Percentiles rank a stretch among this genome's conserved stretches.
These are phyloP conservation scores for Neurospora sublineolata DNA, from an alignment of 495 filamentous ascomycete genomes.

Conservation along the genomic window DNA sequence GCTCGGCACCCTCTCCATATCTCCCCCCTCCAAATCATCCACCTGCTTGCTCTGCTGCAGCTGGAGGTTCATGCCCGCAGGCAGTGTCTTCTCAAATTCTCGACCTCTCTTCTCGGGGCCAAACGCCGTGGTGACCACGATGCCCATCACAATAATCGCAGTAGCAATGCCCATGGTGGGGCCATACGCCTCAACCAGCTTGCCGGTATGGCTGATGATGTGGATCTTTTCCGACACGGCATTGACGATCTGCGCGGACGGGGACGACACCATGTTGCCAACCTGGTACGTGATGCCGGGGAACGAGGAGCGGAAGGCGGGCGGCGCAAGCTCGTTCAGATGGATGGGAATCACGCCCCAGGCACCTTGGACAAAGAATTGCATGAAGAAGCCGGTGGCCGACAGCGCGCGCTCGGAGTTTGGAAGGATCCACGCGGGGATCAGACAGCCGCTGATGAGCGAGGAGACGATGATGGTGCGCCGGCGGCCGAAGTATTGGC, in stretches of 20 bases:
- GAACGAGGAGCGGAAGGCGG: slow-evolving; percentile 60
- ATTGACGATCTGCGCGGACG: slow-evolving; percentile 61
- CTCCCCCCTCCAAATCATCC: slow-evolving; percentile 12
- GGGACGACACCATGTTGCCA: slow-evolving; percentile 65
- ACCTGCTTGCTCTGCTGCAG: slow-evolving; percentile 1
- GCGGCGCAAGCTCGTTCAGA: slow-evolving; percentile 65
- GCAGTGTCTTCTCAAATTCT: slow-evolving; percentile 50
- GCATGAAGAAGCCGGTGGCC: slow-evolving; percentile 59
- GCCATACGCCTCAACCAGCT: slow-evolving; percentile 52
- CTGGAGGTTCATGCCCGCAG: slow-evolving; percentile 40
- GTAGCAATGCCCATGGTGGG: slow-evolving; percentile 59
- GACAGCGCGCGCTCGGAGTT: slow-evolving; percentile 44
- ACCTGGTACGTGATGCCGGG: slow-evolving; percentile 61
- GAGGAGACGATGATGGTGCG: slow-evolving; percentile 50
- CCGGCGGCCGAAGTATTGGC: slow-evolving; percentile 58
- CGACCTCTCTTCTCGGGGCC: slow-evolving; percentile 58
- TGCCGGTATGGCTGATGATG: slow-evolving; percentile 35
- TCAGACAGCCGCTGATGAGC: slow-evolving; percentile 44
- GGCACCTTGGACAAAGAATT: slow-evolving; percentile 69
- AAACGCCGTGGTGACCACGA: slow-evolving; percentile 46
- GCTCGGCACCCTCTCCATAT: neutral
- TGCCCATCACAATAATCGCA: slow-evolving; percentile 54
- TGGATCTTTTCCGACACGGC: slow-evolving; percentile 47
- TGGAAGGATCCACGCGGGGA: slow-evolving; percentile 65
- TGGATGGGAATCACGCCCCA: slow-evolving; percentile 74